phyloP scores from a whole-genome alignment of 2,329 filamentous ascomycete genomes.

The Aspergillus neoniger region DNA sequence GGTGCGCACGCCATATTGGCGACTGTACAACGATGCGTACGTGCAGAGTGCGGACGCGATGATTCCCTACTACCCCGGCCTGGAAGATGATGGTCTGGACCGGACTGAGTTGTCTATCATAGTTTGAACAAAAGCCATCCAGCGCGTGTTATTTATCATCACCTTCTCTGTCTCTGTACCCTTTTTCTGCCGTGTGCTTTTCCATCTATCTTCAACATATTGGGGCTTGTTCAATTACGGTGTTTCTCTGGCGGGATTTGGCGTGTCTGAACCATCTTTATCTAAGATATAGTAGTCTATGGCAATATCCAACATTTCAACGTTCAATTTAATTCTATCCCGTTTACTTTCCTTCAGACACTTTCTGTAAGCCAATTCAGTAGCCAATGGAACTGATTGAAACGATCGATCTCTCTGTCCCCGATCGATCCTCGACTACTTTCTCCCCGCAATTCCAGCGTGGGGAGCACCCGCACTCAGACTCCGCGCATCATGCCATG shows the following conservation, averaged over 20 bases:
- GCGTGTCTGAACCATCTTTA: neutral
- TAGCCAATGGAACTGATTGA: too few relatives aligned
- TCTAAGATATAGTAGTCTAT: conserved; percentile 5
- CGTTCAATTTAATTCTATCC: neutral
- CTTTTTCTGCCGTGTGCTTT: conserved; percentile 1
- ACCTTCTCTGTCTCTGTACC: conserved; percentile 3
- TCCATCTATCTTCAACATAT: conserved; percentile 4
- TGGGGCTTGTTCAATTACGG: conserved; percentile 12
- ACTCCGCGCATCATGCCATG: too few relatives aligned
- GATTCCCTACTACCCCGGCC: conserved; percentile 90
- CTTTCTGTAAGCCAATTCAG: too few relatives aligned
- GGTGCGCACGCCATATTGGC: conserved; percentile 92
- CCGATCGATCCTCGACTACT: too few relatives aligned
- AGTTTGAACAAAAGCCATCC: conserved; percentile 55
- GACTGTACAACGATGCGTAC: conserved; percentile 95
- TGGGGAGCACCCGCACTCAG: too few relatives aligned
- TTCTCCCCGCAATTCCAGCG: too few relatives aligned
- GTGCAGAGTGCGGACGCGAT: conserved; percentile 91
- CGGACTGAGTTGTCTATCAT: conserved; percentile 82
- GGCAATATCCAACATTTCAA: conserved; percentile 4
- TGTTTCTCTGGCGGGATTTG: conserved; percentile 10
- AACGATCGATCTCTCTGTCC: too few relatives aligned
- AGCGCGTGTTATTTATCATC: conserved; percentile 16
- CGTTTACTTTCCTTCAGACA: too few relatives aligned
- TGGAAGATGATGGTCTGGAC: conserved; percentile 77